Base-by-base conservation (phyloP, 768 basidiomycete species). In the Lactarius psammicola region DNA sequence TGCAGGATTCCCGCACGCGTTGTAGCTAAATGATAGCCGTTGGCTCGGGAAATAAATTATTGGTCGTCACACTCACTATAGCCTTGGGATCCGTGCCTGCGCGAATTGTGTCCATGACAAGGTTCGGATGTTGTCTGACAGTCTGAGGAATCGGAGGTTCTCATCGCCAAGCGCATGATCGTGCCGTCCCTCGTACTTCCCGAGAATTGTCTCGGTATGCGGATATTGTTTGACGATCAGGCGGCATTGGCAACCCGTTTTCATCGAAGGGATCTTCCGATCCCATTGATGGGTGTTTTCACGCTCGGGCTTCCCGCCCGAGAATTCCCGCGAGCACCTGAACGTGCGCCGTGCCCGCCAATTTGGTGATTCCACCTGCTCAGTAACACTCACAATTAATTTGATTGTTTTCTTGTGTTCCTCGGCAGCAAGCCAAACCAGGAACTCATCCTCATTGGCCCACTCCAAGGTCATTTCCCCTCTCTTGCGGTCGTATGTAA, bases 341-440 rank as follows among this genome's bases (percentile, higher is more conserved):
- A 26, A 53, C 8, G 10, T 53, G 28, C 64, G 62, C 56, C 58
- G 65, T 61, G 64, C 53, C 57, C 60, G 60, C 59, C 57, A 68
- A 49, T 31, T 61, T 64, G 61, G 59, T 49, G 70, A 57, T 63
- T 30, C 61, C 53, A 66, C 49, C 11, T n/a, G 44, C 38, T 40
- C 15, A 4, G 11, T 40, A 3, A 2, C 11, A 17, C 38, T 40
- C 15, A 40, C 38, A 5, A 40, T 6, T 4, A 40, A 13, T 5
- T 40, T 8, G 0, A 40, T 17, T 17, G 17, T 5, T 4, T 40
- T 40, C 15, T 17, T 15, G 1, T 1, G 9, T 17, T 40, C 38
- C 38, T 40, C 5, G 17, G 38, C 38, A 10, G 17, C 38, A 15
- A 40, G 15, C 38, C 38, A 40, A 5, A 8, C 38, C 38, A 4